These are phyloP conservation scores for Globisporangium carolinianum DNA, from an alignment of 352 stramenopile genomes.

Conservation along the genomic window DNA sequence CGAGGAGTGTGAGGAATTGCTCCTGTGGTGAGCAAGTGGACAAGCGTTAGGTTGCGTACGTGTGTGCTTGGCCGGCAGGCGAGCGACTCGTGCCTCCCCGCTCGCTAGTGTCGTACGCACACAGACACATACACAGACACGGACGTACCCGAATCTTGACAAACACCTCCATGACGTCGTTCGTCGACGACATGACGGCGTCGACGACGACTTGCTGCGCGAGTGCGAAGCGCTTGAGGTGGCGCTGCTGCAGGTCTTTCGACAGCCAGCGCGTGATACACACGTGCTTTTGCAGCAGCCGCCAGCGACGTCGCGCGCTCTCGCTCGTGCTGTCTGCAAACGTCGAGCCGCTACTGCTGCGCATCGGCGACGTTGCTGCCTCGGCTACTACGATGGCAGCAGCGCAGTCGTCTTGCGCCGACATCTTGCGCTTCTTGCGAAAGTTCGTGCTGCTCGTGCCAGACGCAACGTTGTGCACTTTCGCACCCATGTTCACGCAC, in stretches of 20 bases:
- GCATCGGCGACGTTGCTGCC: not conserved
- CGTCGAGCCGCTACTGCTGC: not conserved
- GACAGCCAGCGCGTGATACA: constrained; percentile 60
- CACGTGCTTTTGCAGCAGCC: constrained; percentile 52
- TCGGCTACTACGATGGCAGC: not conserved
- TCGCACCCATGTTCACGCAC: constrained; percentile 2
- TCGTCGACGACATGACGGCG: constrained; percentile 28
- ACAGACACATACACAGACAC: not conserved
- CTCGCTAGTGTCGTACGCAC: not conserved
- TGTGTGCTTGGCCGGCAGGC: not conserved
- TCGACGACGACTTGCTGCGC: constrained; percentile 49
- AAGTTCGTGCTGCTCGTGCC: not conserved
- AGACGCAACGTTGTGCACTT: constrained; percentile 13
- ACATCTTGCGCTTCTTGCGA: constrained; percentile 15
- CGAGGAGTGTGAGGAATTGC: constrained; percentile 55
- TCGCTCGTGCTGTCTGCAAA: constrained; percentile 20
- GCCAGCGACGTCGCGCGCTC: constrained; percentile 36
- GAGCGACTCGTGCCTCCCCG: not conserved
- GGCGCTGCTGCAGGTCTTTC: constrained; percentile 35
- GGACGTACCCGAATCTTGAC: constrained; percentile 30
- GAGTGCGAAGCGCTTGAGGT: constrained; percentile 40
- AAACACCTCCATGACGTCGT: constrained; percentile 46
- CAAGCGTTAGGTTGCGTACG: too few relatives aligned
- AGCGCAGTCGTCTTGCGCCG: not conserved
- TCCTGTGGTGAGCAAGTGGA: constrained; percentile 8